A percentile compares a stretch with the other conserved stretches of the same genome.
These are phyloP conservation scores for Trametes sp. DNA, from an alignment of 1,284 basidiomycete genomes.

Conservation along the genomic window DNA sequence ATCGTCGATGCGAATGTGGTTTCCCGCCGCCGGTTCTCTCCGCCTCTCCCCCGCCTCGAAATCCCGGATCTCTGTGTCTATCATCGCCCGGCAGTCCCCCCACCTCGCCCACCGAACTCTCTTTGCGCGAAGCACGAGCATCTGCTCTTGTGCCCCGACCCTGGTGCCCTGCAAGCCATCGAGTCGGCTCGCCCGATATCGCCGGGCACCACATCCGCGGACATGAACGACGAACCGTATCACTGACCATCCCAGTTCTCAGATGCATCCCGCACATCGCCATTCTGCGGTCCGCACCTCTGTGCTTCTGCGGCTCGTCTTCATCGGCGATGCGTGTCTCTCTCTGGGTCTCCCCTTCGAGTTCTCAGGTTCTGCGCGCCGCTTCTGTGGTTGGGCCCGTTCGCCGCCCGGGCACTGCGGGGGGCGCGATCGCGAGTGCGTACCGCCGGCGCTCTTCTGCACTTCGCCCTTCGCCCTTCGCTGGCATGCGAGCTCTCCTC, in stretches of 20 bases:
- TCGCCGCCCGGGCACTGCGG: neutral
- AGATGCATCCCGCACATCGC: too few species aligned
- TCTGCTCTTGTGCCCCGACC: neutral
- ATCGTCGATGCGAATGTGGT: constrained; percentile 2
- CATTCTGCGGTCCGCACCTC: neutral
- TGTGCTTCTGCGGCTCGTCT: neutral
- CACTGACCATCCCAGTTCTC: too few species aligned
- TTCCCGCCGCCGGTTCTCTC: constrained; percentile 1
- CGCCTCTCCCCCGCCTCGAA: neutral
- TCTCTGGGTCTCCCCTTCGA: too few species aligned
- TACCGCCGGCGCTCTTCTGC: neutral
- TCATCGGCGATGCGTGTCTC: neutral
- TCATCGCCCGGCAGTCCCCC: neutral
- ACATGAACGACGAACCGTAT: neutral
- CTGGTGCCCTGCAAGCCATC: too few species aligned
- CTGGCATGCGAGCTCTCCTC: neutral
- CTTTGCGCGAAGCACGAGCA: neutral
- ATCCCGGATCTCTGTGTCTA: neutral
- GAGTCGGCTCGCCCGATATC: neutral
- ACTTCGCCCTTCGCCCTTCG: neutral
- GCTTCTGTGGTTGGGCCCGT: neutral
- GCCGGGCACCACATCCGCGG: neutral
- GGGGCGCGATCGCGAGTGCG: neutral
- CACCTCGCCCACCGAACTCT: neutral
- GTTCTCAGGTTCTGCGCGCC: too few species aligned